Evolutionary conservation across 805 yeast species (phyloP), one percentile per base, ranked within the genome.

Genomic region (Ogataea nonfermentans): DNA sequence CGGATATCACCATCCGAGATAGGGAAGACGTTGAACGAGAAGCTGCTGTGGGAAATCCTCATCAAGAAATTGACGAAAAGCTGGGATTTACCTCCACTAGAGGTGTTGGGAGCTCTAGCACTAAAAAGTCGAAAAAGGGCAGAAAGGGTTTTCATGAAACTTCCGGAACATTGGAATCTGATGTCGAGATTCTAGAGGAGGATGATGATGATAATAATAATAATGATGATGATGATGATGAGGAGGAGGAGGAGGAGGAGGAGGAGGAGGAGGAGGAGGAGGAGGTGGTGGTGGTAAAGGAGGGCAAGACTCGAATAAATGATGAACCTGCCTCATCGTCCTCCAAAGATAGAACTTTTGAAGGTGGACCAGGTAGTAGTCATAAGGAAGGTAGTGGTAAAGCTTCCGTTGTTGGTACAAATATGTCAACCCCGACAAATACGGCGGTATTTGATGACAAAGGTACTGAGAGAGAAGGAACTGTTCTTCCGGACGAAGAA

Each of bases 1-100:
- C 99, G 0, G 95, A 93, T 53, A 86, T 93, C 37, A 73, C 77
- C 0, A 74, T 93, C 4, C 71, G 89, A 49, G 88, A 77, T 53
- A 63, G 91, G 33, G 68, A 81, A 0, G 93, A 84, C 36, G 76
- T 82, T 6, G 93, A 84, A 49, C 71, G 67, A 47, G 90, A 82
- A 51, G 78, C 81, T 19, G 76, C 72, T 15, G 66, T 61, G 22
- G 41, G 56, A 33, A 69, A 66, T 4, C 61, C 55, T 22, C 70
- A 61, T 35, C 66, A 61, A 11, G 65, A 59, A 7, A 65, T 61
- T 5, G 52, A 41, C 7, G 44, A 41, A 6, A 24, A 24, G 15
- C 44, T 44, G 25, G 61, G 57, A 11, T 37, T 54, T 22, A 58
- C 53, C 12, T 59, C 67, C 0, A 56, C 63, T 2, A 52, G 68